Evolutionary conservation across 208 protist species (phyloP).

Genomic region (Leishmania tarentolae): DNA sequence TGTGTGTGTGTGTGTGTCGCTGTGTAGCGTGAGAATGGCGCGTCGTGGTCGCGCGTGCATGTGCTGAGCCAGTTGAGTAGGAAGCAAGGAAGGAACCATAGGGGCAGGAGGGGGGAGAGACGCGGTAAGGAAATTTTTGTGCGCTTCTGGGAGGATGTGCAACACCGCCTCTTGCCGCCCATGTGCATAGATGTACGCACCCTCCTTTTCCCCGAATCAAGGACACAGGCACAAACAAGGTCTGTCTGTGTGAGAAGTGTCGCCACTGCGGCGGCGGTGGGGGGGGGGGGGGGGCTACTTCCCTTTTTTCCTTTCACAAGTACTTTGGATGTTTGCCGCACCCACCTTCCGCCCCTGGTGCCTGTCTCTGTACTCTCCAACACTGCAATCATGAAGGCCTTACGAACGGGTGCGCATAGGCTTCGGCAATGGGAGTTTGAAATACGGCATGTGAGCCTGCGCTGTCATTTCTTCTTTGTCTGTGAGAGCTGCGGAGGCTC

Average conservation of each 20-base stretch:
- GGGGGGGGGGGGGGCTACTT: too few species aligned
- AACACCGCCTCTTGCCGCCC: background rate
- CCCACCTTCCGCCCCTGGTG: background rate
- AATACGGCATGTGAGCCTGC: background rate
- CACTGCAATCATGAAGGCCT: background rate
- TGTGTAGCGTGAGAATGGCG: slow-evolving; percentile 3
- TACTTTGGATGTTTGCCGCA: background rate
- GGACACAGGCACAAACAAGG: background rate
- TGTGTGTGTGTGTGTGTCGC: background rate
- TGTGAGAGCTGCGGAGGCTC: background rate
- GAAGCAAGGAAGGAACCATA: background rate
- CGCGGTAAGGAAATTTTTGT: background rate
- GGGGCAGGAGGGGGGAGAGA: background rate
- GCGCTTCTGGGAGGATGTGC: background rate
- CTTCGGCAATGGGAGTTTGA: background rate
- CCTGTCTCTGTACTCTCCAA: background rate
- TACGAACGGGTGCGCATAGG: background rate
- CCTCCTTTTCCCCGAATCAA: background rate
- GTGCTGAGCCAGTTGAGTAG: background rate
- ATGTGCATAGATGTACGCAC: background rate
- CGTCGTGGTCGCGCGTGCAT: slow-evolving; percentile 1
- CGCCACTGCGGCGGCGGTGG: too few species aligned
- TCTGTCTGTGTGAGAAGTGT: background rate
- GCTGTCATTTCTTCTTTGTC: slow-evolving; percentile 4
- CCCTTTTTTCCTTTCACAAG: too few species aligned